Percentiles rank a stretch among this genome's conserved stretches.
Conservation (phyloP, 345 rosid species). For the Salix arbutifolia region DNA sequence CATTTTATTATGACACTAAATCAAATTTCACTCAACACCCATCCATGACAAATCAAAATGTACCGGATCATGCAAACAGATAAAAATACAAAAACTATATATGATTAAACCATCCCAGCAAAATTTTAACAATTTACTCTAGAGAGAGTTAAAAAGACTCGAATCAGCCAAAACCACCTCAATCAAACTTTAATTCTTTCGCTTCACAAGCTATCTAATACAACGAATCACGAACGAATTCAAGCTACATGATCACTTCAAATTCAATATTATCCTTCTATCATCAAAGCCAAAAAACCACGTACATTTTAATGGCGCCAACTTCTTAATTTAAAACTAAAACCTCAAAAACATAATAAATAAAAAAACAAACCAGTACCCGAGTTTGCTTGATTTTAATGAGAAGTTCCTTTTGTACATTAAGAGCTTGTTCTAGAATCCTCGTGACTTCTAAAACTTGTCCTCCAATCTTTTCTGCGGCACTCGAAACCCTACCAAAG, state of each 20-base stretch:
- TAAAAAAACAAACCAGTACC: slow-evolving; percentile 26
- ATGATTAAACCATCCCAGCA: not conserved
- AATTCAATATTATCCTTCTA: no score
- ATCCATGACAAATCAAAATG: not conserved
- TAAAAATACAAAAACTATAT: not conserved
- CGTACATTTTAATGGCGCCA: not conserved
- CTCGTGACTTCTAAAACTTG: slow-evolving; percentile 68
- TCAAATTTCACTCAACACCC: not conserved
- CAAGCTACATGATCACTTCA: no score
- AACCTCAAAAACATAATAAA: not conserved
- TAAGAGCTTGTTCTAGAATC: slow-evolving; percentile 62
- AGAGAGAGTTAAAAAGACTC: no score
- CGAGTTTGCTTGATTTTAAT: slow-evolving; percentile 60
- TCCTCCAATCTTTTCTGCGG: slow-evolving; percentile 92
- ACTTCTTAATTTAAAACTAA: not conserved
- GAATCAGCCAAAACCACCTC: no score
- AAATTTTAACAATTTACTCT: not conserved
- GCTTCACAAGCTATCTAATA: no score
- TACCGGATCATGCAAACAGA: not conserved
- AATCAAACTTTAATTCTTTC: no score
- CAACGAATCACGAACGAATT: no score
- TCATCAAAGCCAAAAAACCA: not conserved
- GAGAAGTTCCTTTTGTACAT: slow-evolving; percentile 62
- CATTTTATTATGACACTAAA: no score
- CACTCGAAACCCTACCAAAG: slow-evolving; percentile 48